phyloP scores from a whole-genome alignment of 805 yeast species.

The Metschnikowia cubensis region DNA sequence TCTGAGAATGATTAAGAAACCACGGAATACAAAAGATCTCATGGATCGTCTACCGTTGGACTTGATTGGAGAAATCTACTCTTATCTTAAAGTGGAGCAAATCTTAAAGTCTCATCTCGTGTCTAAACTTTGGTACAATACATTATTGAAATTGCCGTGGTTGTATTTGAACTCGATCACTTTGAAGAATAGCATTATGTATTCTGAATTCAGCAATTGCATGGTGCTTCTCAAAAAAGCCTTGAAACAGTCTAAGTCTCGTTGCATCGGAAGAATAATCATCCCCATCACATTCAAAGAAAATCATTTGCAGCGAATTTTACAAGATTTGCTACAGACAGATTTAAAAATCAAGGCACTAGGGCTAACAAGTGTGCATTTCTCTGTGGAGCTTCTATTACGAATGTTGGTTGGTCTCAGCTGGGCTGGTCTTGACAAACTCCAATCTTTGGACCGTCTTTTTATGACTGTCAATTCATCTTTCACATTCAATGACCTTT shows the following conservation, averaged over 20 bases:
- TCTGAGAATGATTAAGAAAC: neutral
- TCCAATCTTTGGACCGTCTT: neutral
- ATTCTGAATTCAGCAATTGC: constrained; percentile 29
- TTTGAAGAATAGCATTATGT: constrained; percentile 24
- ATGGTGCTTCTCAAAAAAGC: constrained; percentile 25
- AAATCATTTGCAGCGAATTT: constrained; percentile 24
- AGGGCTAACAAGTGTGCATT: constrained; percentile 3
- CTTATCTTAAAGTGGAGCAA: constrained; percentile 18
- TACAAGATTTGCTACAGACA: neutral
- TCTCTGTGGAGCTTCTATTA: constrained; percentile 25
- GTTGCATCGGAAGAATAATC: constrained; percentile 20
- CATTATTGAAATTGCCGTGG: constrained; percentile 24
- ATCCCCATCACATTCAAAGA: constrained; percentile 21
- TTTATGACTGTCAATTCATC: constrained; percentile 26
- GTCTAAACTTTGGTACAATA: constrained; percentile 30
- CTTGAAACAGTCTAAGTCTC: constrained; percentile 13
- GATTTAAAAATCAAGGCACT: neutral
- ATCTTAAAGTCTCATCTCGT: constrained; percentile 32
- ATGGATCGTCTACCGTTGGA: constrained; percentile 29
- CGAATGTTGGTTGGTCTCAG: constrained; percentile 21
- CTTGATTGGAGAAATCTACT: constrained; percentile 26
- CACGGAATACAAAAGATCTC: constrained; percentile 21
- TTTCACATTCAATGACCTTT: constrained; percentile 4
- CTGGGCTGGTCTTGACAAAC: constrained; percentile 25
- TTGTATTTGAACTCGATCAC: constrained; percentile 22